These are phyloP conservation scores for Hypoxylon perforatum DNA, from an alignment of 495 filamentous ascomycete genomes.

Conservation along the genomic window DNA sequence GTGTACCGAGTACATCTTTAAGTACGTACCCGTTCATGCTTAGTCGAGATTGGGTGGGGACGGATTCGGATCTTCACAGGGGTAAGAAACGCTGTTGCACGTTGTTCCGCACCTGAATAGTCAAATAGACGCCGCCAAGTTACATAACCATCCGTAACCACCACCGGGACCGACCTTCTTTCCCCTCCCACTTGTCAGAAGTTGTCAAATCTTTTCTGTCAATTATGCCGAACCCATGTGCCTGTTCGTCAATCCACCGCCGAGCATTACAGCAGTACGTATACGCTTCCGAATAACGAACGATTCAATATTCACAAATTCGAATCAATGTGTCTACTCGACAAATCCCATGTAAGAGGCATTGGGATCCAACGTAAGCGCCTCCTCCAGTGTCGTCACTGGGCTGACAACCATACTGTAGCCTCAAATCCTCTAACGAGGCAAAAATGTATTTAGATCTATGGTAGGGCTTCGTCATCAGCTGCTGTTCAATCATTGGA, in stretches of 20 bases:
- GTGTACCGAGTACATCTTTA: slow-evolving; percentile 16
- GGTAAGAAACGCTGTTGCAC: slow-evolving; percentile 22
- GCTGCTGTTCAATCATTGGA: slow-evolving; percentile 24
- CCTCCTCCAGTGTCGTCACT: slow-evolving; percentile 16
- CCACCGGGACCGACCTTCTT: slow-evolving; percentile 17
- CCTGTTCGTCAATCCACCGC: not conserved
- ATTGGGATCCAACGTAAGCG: slow-evolving; percentile 1
- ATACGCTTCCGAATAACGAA: not conserved
- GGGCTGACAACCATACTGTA: not conserved
- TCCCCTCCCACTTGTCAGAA: slow-evolving; percentile 6
- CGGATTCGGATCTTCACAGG: slow-evolving; percentile 32
- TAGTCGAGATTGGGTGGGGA: slow-evolving; percentile 14
- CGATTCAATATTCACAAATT: slow-evolving; percentile 24
- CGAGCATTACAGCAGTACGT: not conserved
- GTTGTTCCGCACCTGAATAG: not conserved
- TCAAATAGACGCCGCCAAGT: slow-evolving; percentile 21
- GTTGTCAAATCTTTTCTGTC: slow-evolving; percentile 5
- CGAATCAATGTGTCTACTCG: slow-evolving; percentile 1
- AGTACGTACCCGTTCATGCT: slow-evolving; percentile 20
- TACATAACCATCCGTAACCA: slow-evolving; percentile 15
- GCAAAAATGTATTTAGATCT: too few relatives aligned
- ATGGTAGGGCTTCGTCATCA: slow-evolving; percentile 33
- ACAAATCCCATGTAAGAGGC: slow-evolving; percentile 4
- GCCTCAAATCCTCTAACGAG: not conserved
- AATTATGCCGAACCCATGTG: slow-evolving; percentile 17